Conservation (phyloP, 164 flowering plant genomes). For the Protea cynaroides region DNA sequence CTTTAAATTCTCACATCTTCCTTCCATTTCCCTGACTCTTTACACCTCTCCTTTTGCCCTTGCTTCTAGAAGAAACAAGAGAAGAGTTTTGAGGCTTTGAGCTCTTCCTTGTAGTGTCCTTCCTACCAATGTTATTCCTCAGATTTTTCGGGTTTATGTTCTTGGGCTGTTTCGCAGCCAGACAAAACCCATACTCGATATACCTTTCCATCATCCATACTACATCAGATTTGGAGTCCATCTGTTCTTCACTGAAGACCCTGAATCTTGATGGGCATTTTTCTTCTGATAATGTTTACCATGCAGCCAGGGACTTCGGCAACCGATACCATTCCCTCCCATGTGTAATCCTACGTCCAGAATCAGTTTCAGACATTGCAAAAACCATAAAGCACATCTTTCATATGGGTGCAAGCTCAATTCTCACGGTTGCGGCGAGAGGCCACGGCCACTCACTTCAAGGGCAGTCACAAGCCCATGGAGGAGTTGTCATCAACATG, state of each 20-base stretch:
- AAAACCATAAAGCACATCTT: slow-evolving; percentile 42
- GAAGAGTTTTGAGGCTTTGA: slow-evolving; percentile 9
- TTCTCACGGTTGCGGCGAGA: slow-evolving; percentile 79
- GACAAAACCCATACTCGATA: slow-evolving; percentile 35
- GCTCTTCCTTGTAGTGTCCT: slow-evolving; percentile 14
- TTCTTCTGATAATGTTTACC: slow-evolving; percentile 31
- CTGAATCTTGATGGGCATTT: slow-evolving; percentile 42
- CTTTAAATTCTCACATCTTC: slow-evolving; percentile 48
- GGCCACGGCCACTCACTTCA: slow-evolving; percentile 87
- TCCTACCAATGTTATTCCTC: slow-evolving; percentile 20
- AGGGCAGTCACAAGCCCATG: slow-evolving; percentile 75
- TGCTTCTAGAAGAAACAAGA: no score
- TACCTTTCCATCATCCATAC: slow-evolving; percentile 13
- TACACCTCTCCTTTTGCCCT: slow-evolving; percentile 24
- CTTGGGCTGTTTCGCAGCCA: slow-evolving; percentile 29
- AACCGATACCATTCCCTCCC: slow-evolving; percentile 52
- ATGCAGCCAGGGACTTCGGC: slow-evolving; percentile 80
- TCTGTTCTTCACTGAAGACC: slow-evolving; percentile 24
- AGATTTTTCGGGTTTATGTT: slow-evolving; percentile 31
- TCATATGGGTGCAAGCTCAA: slow-evolving; percentile 43
- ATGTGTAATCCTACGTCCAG: slow-evolving; percentile 56
- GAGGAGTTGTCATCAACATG: slow-evolving; percentile 72
- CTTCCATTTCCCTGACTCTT: slow-evolving; percentile 26
- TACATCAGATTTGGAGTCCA: slow-evolving; percentile 7
- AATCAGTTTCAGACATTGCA: slow-evolving; percentile 60